A percentile compares a stretch with the other conserved stretches of the same genome.
These are phyloP conservation scores for Penicillium robsamsonii DNA, from an alignment of 495 filamentous ascomycete genomes.

Conservation along the genomic window DNA sequence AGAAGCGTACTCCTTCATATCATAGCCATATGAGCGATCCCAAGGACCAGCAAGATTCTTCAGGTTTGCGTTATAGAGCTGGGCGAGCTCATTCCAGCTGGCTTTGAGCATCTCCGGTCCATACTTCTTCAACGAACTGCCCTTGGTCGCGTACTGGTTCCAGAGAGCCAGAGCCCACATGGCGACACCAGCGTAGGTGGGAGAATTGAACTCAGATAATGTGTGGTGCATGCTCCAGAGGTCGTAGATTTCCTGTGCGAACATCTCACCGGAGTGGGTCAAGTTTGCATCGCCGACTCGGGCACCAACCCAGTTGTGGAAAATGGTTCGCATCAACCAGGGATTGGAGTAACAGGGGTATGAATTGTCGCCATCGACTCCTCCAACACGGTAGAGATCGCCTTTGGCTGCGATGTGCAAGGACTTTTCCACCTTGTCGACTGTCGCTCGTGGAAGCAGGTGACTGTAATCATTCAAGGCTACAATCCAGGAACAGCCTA, in stretches of 20 bases:
- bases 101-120: slow-evolving; percentile 27
- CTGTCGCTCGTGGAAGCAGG: slow-evolving; percentile 28
- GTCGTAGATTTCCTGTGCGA: slow-evolving; percentile 35
- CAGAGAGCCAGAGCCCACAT: slow-evolving; percentile 43
- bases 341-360: slow-evolving; percentile 45
- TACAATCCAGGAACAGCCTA: slow-evolving; percentile 40
- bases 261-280: slow-evolving; percentile 34
- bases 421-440: slow-evolving; percentile 30
- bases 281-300: slow-evolving; percentile 38
- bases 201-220: slow-evolving; percentile 43
- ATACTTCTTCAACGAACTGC: slow-evolving; percentile 32
- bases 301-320: slow-evolving; percentile 35
- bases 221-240: slow-evolving; percentile 38
- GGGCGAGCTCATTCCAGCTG: slow-evolving; percentile 33
- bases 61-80: slow-evolving; percentile 38
- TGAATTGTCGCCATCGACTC: slow-evolving; percentile 43
- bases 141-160: slow-evolving; percentile 32
- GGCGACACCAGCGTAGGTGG: slow-evolving; percentile 45
- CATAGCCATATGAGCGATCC: slow-evolving; percentile 44
- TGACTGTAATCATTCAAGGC: slow-evolving; percentile 38
- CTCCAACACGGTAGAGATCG: slow-evolving; percentile 43
- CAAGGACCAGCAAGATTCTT: slow-evolving; percentile 44
- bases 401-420: slow-evolving; percentile 38
- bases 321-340: slow-evolving; percentile 43
- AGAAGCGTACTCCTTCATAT: slow-evolving; percentile 43